Base-by-base conservation (phyloP, 345 rosid genomes). In the Eucalyptus microcorys region DNA sequence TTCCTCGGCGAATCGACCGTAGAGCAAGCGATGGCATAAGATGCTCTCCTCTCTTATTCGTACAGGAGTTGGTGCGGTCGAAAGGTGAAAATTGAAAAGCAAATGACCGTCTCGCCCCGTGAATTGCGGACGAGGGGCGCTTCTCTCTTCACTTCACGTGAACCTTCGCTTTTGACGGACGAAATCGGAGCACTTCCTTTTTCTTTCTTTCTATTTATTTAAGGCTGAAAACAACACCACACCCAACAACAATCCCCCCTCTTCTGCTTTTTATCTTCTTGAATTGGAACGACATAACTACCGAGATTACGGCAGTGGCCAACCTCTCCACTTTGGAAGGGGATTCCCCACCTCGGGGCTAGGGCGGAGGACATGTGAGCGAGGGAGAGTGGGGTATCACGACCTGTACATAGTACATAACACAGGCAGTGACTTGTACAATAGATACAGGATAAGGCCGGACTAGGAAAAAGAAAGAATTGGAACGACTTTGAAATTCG, bases 341-440 rank as follows among this genome's bases (percentile, higher is more conserved):
- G 57, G 57, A 52, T 21, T 52, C 57, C 57, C 57, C 57, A 21
- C 57, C 0, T 21, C 26, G 57, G 57, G 57, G 57, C 2, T 7
- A 52, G 26, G 57, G 57, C 7, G 26, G 10, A 22, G 30, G 30
- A 24, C 61, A 10, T 22, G 12, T 55, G 61, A 55, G 13, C 30
- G 5, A n/a, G n/a, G 1, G 3, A 12, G 13, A 55, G 61, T 24
- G 27, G 27, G 61, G 30, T 55, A 24, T 55, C 61, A 4, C 30
- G 24, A 4, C 30, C 61, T 22, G 61, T 10, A 24, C 61, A 10
- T 4, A 0, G 13, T 10, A 24, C 61, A 10, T 4, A 0, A 6
- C 61, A 4, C 30, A 4, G 30, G 0, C 30, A 55, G 1, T 55
- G 6, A 55, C 30, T 55, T 55, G 30, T 55, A 55, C 27, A 55